Base-by-base conservation (phyloP, 1,284 basidiomycete genomes). In the Apiotrichum siamense region DNA sequence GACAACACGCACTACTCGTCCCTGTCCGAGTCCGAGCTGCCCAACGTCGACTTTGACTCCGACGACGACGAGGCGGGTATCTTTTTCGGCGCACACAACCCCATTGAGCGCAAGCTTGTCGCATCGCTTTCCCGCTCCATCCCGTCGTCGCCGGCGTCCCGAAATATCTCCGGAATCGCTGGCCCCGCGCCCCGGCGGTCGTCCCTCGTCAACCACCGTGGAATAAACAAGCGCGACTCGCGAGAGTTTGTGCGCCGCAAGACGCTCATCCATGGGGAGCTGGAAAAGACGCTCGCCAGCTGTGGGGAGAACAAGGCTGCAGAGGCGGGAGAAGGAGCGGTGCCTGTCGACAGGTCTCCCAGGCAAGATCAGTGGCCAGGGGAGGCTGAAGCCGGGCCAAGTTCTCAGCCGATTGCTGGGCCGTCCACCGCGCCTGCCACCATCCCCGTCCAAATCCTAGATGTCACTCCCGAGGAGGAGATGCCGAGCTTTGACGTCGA, bases 211-310 rank as follows among this genome's bases (percentile, higher is more conserved):
- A 43, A 38, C 26, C 44, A 59, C 20, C 23, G 3, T 13, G 6
- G 2, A 3, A 41, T 66, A n/a, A 49, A 45, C 44, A 65, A 64
- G 42, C 45, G 63, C 17, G 64, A 66, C 39, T 67, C 64, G 18
- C 55, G 60, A 41, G 66, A 68, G 44, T 65, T 66, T 32, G 44
- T 64, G 17, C 51, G 66, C 17, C 52, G 66, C 31, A 62, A 64
- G 47, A 68, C 64, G 9, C 47, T 68, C 7, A 37, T 67, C 12
- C 36, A 17, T 66, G 3, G 44, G 57, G 7, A 44, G 44, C 12
- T 48, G 2, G 50, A 54, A 4, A 41, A 45, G 18, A 15, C 47
- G 21, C 33, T 27, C n/a, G 47, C 13, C 40, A 41, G 35, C 18
- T 6, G 35, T 20, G 20, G 4, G 42, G 17, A 29, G 41, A 43